phyloP scores from a whole-genome alignment of 2,329 filamentous ascomycete genomes.

The Phaeosphaeria sp. region DNA sequence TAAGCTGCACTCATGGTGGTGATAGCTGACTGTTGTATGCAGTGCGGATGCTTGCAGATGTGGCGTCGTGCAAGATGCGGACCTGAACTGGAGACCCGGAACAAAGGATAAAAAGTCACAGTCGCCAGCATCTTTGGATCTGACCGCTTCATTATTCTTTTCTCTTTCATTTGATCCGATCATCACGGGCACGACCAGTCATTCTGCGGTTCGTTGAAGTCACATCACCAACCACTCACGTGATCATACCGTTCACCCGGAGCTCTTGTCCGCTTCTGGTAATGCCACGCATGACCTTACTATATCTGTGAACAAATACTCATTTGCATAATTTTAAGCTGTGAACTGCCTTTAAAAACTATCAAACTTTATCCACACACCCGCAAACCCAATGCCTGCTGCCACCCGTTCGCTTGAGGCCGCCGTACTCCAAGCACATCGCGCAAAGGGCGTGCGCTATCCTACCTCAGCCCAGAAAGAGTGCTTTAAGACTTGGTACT shows the following conservation, averaged over 20 bases:
- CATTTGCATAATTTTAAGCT: not conserved
- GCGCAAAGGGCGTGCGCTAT: constrained; percentile 44
- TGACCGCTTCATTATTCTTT: not conserved
- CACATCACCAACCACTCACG: not conserved
- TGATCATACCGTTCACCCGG: constrained; percentile 3
- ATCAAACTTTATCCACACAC: not conserved
- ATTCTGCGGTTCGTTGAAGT: not conserved
- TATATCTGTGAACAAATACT: not conserved
- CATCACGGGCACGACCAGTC: not conserved
- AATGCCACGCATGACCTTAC: not conserved
- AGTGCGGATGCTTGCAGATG: constrained; percentile 4
- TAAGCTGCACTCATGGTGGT: constrained; percentile 4
- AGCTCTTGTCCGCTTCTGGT: constrained; percentile 1
- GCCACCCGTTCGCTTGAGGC: constrained; percentile 38
- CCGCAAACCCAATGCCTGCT: constrained; percentile 26
- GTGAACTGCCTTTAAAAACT: not conserved
- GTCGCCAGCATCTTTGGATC: not conserved
- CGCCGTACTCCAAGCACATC: constrained; percentile 43
- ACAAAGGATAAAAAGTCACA: constrained; percentile 4
- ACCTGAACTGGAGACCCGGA: constrained; percentile 11
- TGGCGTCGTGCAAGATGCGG: constrained; percentile 6
- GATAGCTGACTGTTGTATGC: constrained; percentile 5
- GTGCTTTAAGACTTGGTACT: constrained; percentile 47
- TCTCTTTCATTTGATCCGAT: not conserved
- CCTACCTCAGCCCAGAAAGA: constrained; percentile 39